A percentile compares a stretch with the other conserved stretches of the same genome.
Evolutionary conservation across 2,329 filamentous ascomycete genomes (phyloP).

Genomic region (Pseudofabraea citricarpa): DNA sequence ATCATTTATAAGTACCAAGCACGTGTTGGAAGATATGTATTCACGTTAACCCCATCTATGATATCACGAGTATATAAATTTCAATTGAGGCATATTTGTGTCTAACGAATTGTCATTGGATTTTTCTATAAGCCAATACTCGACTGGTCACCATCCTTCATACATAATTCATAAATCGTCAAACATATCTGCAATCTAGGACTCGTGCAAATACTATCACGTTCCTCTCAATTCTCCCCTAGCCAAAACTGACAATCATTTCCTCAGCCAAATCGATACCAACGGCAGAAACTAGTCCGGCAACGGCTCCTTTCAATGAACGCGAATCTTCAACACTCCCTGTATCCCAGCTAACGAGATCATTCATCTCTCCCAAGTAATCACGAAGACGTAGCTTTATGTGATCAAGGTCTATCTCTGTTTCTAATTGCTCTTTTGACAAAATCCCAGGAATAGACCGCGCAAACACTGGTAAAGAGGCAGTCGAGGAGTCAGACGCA

Average conservation of each 20-base stretch:
- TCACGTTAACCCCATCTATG: too few relatives aligned
- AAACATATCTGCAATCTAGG: neutral
- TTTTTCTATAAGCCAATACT: too few relatives aligned
- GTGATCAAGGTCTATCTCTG: conserved; percentile 50
- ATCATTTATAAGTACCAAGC: too few relatives aligned
- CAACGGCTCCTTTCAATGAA: conserved; percentile 57
- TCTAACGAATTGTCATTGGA: too few relatives aligned
- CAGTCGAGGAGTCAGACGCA: conserved; percentile 8
- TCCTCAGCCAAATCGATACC: conserved; percentile 53
- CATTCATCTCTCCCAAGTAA: conserved; percentile 37
- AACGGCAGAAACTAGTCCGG: conserved; percentile 62
- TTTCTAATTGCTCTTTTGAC: conserved; percentile 45
- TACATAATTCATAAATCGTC: neutral
- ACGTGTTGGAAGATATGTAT: too few relatives aligned
- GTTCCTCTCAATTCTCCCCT: neutral
- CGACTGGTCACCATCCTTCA: neutral
- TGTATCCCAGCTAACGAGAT: conserved; percentile 56
- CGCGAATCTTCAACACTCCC: conserved; percentile 43
- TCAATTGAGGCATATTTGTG: too few relatives aligned
- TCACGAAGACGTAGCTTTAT: conserved; percentile 43
- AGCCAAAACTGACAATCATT: conserved; percentile 53
- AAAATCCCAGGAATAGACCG: conserved; percentile 65
- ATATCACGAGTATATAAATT: too few relatives aligned
- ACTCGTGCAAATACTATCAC: neutral
- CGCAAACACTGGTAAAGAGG: conserved; percentile 45